Base-by-base conservation (phyloP, 176 grass and related monocot genomes). In the Bonia amplexicaulis region DNA sequence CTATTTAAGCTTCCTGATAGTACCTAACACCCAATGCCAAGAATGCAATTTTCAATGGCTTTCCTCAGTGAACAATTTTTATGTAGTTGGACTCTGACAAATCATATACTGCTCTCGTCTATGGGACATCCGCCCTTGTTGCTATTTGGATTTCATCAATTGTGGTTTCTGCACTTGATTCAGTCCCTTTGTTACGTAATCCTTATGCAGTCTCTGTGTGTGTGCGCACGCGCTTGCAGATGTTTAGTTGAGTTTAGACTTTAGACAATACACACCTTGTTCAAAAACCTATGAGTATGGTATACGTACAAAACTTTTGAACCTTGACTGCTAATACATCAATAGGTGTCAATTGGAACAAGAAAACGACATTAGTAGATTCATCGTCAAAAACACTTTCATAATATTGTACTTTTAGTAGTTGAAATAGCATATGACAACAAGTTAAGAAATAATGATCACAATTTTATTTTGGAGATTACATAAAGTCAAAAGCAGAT, bases 141-240 rank as follows among this genome's bases (percentile, higher is more conserved):
- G 72, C 90, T 74, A 53, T 97, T 66, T 90, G 90, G 92, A 69
- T 94, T 57, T 92, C 92, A 76, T 92, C 90, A 49, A 82, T 89
- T 66, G 65, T 97, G 49, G 74, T 92, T 90, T 94, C 92, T 87
- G 81, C 86, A 73, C 17, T 97, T 42, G 88, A 97, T 83, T 97
- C 94, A 9, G 79, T 92, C 74, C 94, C 90, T 66, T 47, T 97
- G 85, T 92, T 97, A 89, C 13, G 89, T 5, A 59, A 23, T 3
- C 4, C 22, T 10, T 10, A 9, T 22, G 17, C 19, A 1, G 6
- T 69, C 17, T 25, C 31, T 39, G 15, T 65, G 17, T 55, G 17
- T 0, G 17, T 55, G 52, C 2, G 17, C 2, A 17, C 6, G 1
- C 0, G 6, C 2, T 0, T 0, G 4, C 39, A 40, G 6, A 40